Evolutionary conservation across 1,284 basidiomycete genomes (phyloP).

Genomic region (Austroboletus niveus): DNA sequence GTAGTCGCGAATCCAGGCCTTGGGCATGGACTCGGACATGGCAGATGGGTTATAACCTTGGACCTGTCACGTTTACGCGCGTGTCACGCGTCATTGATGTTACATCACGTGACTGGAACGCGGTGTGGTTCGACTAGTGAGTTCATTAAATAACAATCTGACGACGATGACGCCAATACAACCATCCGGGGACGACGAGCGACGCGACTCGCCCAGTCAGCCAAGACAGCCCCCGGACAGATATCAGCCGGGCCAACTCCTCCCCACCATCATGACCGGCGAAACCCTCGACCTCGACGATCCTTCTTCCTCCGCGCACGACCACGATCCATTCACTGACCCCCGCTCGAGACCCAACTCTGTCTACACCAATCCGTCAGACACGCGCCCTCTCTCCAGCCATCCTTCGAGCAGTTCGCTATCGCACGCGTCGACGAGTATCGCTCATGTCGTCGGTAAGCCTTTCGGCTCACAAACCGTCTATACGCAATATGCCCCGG

Average conservation of each 20-base stretch:
- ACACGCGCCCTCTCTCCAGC: slow-evolving; percentile 24
- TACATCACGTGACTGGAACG: slow-evolving; percentile 28
- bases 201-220: neutral
- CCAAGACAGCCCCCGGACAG: slow-evolving; percentile 19
- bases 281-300: slow-evolving; percentile 36
- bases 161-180: slow-evolving; percentile 23
- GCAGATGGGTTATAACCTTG: slow-evolving; percentile 5
- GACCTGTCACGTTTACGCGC: slow-evolving; percentile 9
- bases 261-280: slow-evolving; percentile 36
- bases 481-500: slow-evolving; percentile 21
- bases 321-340: slow-evolving; percentile 31
- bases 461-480: slow-evolving; percentile 20
- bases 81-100: slow-evolving; percentile 18
- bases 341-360: slow-evolving; percentile 20
- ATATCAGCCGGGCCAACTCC: slow-evolving; percentile 35
- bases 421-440: slow-evolving; percentile 19
- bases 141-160: too few species aligned
- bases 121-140: slow-evolving; percentile 6
- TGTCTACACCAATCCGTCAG: slow-evolving; percentile 24
- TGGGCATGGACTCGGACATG: slow-evolving; percentile 35
- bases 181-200: slow-evolving; percentile 5
- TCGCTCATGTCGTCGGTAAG: slow-evolving; percentile 20
- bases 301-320: slow-evolving; percentile 15
- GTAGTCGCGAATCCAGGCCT: slow-evolving; percentile 54
- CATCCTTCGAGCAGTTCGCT: slow-evolving; percentile 23